A percentile compares a stretch with the other conserved stretches of the same genome.
phyloP scores from a whole-genome alignment of 306 rosid genomes.

The Cicer chorassanicum region DNA sequence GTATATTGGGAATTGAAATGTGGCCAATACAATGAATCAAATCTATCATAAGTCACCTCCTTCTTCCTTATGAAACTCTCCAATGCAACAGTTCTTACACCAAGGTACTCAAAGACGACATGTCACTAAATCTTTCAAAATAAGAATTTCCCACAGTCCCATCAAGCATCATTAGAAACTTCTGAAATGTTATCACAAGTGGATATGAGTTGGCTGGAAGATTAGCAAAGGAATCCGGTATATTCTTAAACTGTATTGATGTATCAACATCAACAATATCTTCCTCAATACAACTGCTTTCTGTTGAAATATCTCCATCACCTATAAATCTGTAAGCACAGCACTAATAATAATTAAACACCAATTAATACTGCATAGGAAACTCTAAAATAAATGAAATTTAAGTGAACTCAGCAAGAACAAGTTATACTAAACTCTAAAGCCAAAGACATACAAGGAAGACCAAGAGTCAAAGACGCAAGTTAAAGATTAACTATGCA shows the following conservation, averaged over 20 bases:
- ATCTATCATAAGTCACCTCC: slow-evolving; percentile 72
- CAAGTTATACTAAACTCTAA: background rate
- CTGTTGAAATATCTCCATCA: slow-evolving; percentile 39
- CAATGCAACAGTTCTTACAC: slow-evolving; percentile 58
- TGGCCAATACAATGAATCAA: slow-evolving; percentile 73
- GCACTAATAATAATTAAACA: background rate
- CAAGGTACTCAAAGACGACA: slow-evolving; percentile 23
- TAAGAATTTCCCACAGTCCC: slow-evolving; percentile 70
- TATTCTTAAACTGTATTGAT: slow-evolving; percentile 52
- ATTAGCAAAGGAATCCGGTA: slow-evolving; percentile 64
- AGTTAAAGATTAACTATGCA: too few relatives aligned
- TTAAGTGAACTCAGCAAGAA: background rate
- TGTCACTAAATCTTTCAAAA: slow-evolving; percentile 64
- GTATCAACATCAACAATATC: slow-evolving; percentile 63
- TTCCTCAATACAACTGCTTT: slow-evolving; percentile 45
- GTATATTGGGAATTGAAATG: slow-evolving; percentile 62
- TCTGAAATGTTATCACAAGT: slow-evolving; percentile 79
- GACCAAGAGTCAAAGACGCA: too few relatives aligned
- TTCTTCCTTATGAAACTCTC: slow-evolving; percentile 60
- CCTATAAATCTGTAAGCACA: slow-evolving; percentile 52
- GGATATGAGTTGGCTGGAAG: slow-evolving; percentile 62
- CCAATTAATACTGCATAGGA: background rate
- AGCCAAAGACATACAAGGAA: too few relatives aligned
- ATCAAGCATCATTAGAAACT: slow-evolving; percentile 86
- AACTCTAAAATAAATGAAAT: background rate